Evolutionary conservation across 768 basidiomycete genomes (phyloP).

Genomic region (Gloeostereum incarnatum): DNA sequence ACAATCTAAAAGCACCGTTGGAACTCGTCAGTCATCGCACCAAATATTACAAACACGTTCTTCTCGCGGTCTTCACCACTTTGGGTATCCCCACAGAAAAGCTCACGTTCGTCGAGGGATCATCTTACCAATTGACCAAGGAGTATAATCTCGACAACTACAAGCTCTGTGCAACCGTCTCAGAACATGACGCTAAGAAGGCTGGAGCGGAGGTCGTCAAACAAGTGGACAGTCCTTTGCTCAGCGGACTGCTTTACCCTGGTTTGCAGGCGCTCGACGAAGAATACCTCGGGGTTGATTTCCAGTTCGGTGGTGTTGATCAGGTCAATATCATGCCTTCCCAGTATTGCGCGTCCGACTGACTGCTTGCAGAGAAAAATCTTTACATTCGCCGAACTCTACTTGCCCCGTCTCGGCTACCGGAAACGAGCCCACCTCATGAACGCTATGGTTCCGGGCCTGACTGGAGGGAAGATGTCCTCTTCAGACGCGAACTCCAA

Average conservation of each 20-base stretch:
- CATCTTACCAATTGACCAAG: slow-evolving; percentile 82
- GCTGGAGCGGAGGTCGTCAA: slow-evolving; percentile 99
- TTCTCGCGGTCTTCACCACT: slow-evolving; percentile 76
- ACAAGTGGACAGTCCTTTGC: slow-evolving; percentile 84
- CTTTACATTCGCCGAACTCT: slow-evolving; percentile 95
- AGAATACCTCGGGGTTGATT: slow-evolving; percentile 90
- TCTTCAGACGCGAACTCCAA: slow-evolving; percentile 97
- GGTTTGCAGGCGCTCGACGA: slow-evolving; percentile 96
- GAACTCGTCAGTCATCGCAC: slow-evolving; percentile 84
- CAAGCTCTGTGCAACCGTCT: slow-evolving; percentile 81
- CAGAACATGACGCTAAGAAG: slow-evolving; percentile 96
- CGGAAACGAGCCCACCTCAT: slow-evolving; percentile 93
- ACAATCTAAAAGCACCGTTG: slow-evolving; percentile 92
- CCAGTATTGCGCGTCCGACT: neutral
- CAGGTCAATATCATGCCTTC: slow-evolving; percentile 49
- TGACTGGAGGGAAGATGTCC: slow-evolving; percentile 96
- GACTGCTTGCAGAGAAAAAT: slow-evolving; percentile 74
- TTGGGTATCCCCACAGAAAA: slow-evolving; percentile 86
- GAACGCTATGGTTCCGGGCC: slow-evolving; percentile 96
- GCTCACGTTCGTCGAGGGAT: slow-evolving; percentile 80
- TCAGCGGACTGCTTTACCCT: slow-evolving; percentile 92
- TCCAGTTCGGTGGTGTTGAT: slow-evolving; percentile 97
- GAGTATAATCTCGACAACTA: slow-evolving; percentile 97
- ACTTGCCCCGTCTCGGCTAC: slow-evolving; percentile 91
- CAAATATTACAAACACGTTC: slow-evolving; percentile 80